A percentile compares a stretch with the other conserved stretches of the same genome.
Evolutionary conservation across 1,284 basidiomycete species (phyloP).

Genomic region (Ganoderma lucidum): DNA sequence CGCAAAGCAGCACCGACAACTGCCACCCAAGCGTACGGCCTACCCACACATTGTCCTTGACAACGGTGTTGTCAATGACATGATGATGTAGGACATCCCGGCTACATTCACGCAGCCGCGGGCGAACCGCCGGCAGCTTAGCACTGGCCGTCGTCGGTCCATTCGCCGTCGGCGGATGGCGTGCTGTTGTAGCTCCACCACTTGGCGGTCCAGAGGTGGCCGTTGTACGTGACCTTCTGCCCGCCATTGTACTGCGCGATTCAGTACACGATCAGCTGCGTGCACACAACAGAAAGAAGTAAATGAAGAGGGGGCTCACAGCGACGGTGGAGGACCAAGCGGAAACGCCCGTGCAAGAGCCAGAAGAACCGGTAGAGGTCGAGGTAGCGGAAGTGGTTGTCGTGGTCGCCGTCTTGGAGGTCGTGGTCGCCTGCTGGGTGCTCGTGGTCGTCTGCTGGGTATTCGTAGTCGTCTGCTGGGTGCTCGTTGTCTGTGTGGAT

Average conservation of each 20-base stretch:
- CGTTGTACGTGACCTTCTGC: conserved; percentile 52
- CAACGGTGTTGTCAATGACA: too few relatives aligned
- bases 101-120: too few relatives aligned
- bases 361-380: conserved; percentile 29
- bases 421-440: not conserved
- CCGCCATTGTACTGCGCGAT: conserved; percentile 54
- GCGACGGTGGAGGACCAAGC: conserved; percentile 53
- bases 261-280: not conserved
- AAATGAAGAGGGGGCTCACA: conserved; percentile 43
- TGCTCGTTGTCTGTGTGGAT: conserved; percentile 34
- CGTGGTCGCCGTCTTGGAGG: too few relatives aligned
- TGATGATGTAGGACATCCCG: too few relatives aligned
- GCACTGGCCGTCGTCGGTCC: conserved; percentile 51
- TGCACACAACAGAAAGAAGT: not conserved
- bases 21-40: too few relatives aligned
- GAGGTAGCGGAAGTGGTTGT: conserved; percentile 30
- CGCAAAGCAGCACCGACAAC: too few relatives aligned
- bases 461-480: conserved; percentile 19
- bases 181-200: conserved; percentile 61
- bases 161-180: conserved; percentile 50
- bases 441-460: too few relatives aligned
- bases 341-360: conserved; percentile 55
- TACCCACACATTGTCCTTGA: too few relatives aligned
- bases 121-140: not conserved
- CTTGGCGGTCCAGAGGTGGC: conserved; percentile 63